Base-by-base conservation (phyloP, 2,329 filamentous ascomycete species). In the Aspergillus sp. region DNA sequence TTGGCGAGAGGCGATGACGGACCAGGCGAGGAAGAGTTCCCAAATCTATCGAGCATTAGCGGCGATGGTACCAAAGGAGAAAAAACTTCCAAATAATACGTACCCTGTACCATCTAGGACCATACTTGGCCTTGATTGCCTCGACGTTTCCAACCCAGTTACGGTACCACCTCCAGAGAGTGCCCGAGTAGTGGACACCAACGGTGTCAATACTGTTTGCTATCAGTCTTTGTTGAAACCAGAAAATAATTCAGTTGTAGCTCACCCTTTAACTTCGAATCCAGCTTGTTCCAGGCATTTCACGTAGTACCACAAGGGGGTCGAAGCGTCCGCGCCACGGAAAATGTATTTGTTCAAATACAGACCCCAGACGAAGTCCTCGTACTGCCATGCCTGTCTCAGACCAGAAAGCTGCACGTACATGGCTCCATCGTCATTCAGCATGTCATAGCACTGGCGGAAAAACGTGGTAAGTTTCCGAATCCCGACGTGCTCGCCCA, bases 271-370 rank as follows among this genome's bases (percentile, higher is more conserved):
- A 68, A 95, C 74, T 73, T 95, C 90, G 63, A 88, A 91, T 19
- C 89, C 89, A 59, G 87, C 86, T 53, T 81, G 83, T 76, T 95
- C 90, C 16, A 94, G 80, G 67, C 83, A 83, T 71, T 87, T 82
- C 61, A 92, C 77, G 65, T 90, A 88, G 74, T 84, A 90, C 64
- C 88, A 88, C 19, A 95, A 83, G 42, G 91, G 90, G 51, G 89
- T 93, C 13, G 89, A 94, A 45, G 90, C 90, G 69, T 95, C 90
- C 50, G 91, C 91, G 67, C 91, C 90, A 42, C 89, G 91, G 82
- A 95, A 96, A 70, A 95, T 80, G 74, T 95, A 94, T 79, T 93
- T 95, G 84, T 95, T 95, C 89, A 95, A 90, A 80, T 93, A 95
- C 49, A 95, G 80, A 66, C 90, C 90, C 90, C 91, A 95, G 71